phyloP scores from a whole-genome alignment of 352 stramenopile species.

The Globisporangium cystogenes region DNA sequence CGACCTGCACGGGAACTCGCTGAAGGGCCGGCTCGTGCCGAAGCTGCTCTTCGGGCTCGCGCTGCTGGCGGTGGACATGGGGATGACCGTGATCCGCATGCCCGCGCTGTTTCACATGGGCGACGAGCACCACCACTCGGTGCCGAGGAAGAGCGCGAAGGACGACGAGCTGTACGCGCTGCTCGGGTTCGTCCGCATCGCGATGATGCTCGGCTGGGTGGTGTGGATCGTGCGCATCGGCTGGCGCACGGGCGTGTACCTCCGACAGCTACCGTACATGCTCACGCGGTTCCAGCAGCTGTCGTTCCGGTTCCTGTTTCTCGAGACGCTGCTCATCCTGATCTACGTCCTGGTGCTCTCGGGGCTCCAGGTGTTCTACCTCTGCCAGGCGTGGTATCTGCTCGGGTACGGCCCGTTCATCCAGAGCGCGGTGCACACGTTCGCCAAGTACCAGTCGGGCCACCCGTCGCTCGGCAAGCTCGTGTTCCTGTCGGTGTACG shows the following conservation, averaged over 20 bases:
- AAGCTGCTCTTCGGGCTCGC: slow-evolving; percentile 40
- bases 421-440: slow-evolving; percentile 62
- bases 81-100: slow-evolving; percentile 65
- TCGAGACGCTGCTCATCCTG: slow-evolving; percentile 73
- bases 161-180: slow-evolving; percentile 58
- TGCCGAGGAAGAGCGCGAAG: slow-evolving; percentile 11
- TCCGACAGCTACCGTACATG: slow-evolving; percentile 81
- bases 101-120: slow-evolving; percentile 34
- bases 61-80: slow-evolving; percentile 42
- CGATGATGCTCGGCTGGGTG: slow-evolving; percentile 63
- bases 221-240: slow-evolving; percentile 63
- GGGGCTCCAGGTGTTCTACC: slow-evolving; percentile 55
- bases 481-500: slow-evolving; percentile 77
- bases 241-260: slow-evolving; percentile 41
- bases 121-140: background rate
- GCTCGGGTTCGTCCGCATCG: slow-evolving; percentile 54
- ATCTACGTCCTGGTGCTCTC: slow-evolving; percentile 68
- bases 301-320: slow-evolving; percentile 79
- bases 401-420: slow-evolving; percentile 66
- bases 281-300: slow-evolving; percentile 81
- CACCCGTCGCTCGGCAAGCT: slow-evolving; percentile 59
- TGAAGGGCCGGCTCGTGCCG: slow-evolving; percentile 11
- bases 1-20: slow-evolving; percentile 40
- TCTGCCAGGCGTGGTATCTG: slow-evolving; percentile 59
- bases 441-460: slow-evolving; percentile 47